These are phyloP conservation scores for Podaxis sp. DNA, from an alignment of 768 basidiomycete genomes.

Conservation along the genomic window DNA sequence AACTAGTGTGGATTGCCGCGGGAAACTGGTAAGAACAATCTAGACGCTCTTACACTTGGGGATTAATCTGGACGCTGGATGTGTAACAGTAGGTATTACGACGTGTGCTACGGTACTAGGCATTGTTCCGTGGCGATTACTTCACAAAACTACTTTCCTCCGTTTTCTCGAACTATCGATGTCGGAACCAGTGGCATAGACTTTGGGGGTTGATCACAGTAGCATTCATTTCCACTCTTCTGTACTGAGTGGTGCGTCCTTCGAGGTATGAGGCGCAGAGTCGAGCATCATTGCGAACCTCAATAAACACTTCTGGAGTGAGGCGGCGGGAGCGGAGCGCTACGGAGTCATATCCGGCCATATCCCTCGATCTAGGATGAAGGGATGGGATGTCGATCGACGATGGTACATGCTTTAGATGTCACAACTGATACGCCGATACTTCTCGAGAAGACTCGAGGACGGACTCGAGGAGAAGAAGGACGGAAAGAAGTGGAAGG, in stretches of 20 bases:
- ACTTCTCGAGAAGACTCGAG: neutral
- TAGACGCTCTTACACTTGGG: neutral
- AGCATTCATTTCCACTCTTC: neutral
- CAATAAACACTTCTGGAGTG: neutral
- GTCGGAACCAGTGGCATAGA: neutral
- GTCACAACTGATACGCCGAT: neutral
- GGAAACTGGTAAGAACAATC: neutral
- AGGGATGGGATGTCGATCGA: neutral
- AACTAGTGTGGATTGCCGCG: neutral
- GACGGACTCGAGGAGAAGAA: slow-evolving; percentile 1
- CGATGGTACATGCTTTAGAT: neutral
- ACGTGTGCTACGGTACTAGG: neutral
- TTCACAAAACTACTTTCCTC: neutral
- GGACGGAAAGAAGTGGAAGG: neutral
- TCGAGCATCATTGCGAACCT: neutral
- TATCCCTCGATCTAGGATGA: slow-evolving; percentile 8
- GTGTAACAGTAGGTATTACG: neutral
- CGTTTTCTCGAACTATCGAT: neutral
- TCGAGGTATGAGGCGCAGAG: neutral
- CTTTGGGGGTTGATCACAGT: neutral
- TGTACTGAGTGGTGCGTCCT: neutral
- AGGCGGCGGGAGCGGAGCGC: slow-evolving; percentile 9
- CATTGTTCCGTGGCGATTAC: neutral
- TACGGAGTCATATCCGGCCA: slow-evolving; percentile 11
- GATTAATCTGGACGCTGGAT: neutral